Evolutionary conservation across 805 yeast species (phyloP).

Genomic region (Jamesozyma lodderae): DNA sequence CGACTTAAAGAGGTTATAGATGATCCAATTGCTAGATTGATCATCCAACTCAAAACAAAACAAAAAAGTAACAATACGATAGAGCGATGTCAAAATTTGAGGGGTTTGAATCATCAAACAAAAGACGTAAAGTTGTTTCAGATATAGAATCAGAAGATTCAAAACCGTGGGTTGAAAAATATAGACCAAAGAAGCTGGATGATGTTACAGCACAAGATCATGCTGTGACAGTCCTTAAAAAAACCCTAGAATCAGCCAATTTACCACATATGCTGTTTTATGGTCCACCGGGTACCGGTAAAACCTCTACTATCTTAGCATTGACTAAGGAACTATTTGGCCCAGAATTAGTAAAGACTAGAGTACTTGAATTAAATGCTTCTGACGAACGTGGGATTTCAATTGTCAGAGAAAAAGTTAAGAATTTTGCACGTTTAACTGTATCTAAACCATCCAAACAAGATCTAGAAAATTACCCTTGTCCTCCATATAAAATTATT

Average conservation of each 20-base stretch:
- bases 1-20: no score
- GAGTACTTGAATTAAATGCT: constrained; percentile 80
- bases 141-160: constrained; percentile 17
- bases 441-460: constrained; percentile 71
- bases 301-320: constrained; percentile 81
- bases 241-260: constrained; percentile 70
- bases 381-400: constrained; percentile 88
- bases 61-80: neutral
- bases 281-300: constrained; percentile 94
- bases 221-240: constrained; percentile 73
- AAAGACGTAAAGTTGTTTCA: constrained; percentile 23
- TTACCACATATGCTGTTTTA: constrained; percentile 87
- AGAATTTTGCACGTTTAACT: constrained; percentile 76
- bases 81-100: constrained; percentile 11
- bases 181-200: constrained; percentile 78
- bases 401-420: constrained; percentile 76
- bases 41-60: no score
- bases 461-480: constrained; percentile 69
- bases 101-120: constrained; percentile 17
- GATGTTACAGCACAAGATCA: constrained; percentile 91
- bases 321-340: constrained; percentile 73
- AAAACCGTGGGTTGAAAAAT: constrained; percentile 91
- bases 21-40: no score
- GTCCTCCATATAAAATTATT: constrained; percentile 93
- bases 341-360: constrained; percentile 53